Percentiles rank a stretch among this genome's conserved stretches.
phyloP scores from a whole-genome alignment of 768 basidiomycete species.

The Tricholoma matsutake region DNA sequence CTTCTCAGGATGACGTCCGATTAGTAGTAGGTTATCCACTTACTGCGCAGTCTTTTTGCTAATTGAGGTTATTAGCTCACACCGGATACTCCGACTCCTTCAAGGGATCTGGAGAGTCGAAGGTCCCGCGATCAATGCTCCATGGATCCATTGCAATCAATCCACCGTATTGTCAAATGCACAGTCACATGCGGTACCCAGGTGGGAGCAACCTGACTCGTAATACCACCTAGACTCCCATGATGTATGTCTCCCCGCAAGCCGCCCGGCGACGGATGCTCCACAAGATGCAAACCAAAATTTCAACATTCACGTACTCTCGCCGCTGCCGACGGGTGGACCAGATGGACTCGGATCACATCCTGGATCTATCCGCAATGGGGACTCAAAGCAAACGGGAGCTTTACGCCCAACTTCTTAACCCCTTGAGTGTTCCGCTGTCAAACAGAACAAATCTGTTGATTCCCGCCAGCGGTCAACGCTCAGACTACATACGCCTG shows the following conservation, averaged over 20 bases:
- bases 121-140: not conserved
- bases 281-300: not conserved
- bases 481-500: not conserved
- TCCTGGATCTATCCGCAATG: not conserved
- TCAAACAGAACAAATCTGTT: not conserved
- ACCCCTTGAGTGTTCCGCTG: not conserved
- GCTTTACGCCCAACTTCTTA: not conserved
- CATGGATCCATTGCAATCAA: not conserved
- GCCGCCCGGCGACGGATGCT: not conserved
- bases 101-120: not conserved
- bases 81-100: not conserved
- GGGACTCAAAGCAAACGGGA: not conserved
- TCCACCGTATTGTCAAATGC: not conserved
- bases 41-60: not conserved
- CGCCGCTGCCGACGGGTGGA: not conserved
- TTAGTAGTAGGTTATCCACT: not conserved
- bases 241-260: not conserved
- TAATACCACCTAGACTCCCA: not conserved
- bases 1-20: not conserved
- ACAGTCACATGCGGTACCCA: not conserved
- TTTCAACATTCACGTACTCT: not conserved
- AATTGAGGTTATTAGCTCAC: not conserved
- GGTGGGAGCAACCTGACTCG: not conserved
- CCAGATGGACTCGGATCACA: not conserved
- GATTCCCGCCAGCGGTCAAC: not conserved